Base-by-base conservation (phyloP, 306 rosid species). In the Prosopis cineraria region DNA sequence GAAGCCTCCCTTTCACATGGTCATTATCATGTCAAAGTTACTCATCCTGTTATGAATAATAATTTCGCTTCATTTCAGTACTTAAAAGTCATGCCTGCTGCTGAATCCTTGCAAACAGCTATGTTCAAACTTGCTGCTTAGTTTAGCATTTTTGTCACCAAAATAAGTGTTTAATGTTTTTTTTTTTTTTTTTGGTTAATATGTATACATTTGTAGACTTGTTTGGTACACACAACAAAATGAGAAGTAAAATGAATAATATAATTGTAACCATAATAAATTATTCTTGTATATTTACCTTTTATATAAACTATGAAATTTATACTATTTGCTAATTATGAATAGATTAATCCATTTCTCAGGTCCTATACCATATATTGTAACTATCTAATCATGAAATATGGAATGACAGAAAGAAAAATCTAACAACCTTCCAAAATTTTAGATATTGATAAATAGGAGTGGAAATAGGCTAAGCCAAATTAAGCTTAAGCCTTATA, bases 1-100 rank as follows among this genome's bases (percentile, higher is more conserved):
- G 66, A 77, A 40, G 27, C 55, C 3, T 25, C 82, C 10, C 85
- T 84, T 31, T 84, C 71, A 4, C 85, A 77, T 73, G 88, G 88
- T 0, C 71, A 73, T 3, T 84, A 84, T 33, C 17, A 68, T 33
- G 9, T 84, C 5, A n/a, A 59, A 73, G 17, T 80, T 17, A 68
- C 16, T 43, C 78, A 80, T 64, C 62, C 82, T 58, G 1, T 3
- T 14, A 19, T 67, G 10, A 84, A 77, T n/a, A n/a, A n/a, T 19
- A 68, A 81, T 13, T 5, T 13, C 68, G n/a, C 72, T 37, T 43
- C 75, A 10, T 9, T 66, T 62, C 71, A 63, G 29, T 25, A 63
- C 5, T 16, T 83, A 1, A 29, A 79, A 43, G 84, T 83, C 11
- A 29, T 24, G 45, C 74, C 88, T n/a, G 10, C 1, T 14, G 44